Conservation (phyloP, 2,329 filamentous ascomycete genomes). For the Fusarium penzigii region DNA sequence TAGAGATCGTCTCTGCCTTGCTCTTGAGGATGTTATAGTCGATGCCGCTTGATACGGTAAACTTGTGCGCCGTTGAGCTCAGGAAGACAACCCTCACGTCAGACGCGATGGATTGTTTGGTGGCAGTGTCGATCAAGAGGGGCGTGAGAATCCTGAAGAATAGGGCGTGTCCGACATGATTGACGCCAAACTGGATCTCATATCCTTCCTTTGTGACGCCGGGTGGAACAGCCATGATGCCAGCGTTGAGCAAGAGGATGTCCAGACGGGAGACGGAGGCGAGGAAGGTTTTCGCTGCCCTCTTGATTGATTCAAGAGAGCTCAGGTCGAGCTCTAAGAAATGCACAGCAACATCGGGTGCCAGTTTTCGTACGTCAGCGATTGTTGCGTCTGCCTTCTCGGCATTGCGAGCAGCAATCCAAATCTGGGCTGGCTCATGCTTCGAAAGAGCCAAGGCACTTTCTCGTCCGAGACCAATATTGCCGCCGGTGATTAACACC, state of each 20-base stretch:
- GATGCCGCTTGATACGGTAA: constrained; percentile 1
- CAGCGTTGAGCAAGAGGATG: constrained; percentile 32
- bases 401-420: neutral
- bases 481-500: constrained; percentile 3
- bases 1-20: neutral
- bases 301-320: constrained; percentile 14
- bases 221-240: constrained; percentile 26
- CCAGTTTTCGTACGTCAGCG: neutral
- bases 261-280: constrained; percentile 28
- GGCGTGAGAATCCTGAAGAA: constrained; percentile 16
- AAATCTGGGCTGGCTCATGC: constrained; percentile 1
- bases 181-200: constrained; percentile 34
- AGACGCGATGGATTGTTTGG: neutral
- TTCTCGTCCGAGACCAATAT: constrained; percentile 1
- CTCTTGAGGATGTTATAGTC: constrained; percentile 3
- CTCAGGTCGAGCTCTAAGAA: constrained; percentile 7
- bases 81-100: constrained; percentile 4
- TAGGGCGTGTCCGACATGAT: constrained; percentile 31
- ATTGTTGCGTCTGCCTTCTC: neutral
- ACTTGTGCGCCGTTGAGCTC: constrained; percentile 3
- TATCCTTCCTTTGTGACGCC: constrained; percentile 31
- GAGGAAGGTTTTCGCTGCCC: constrained; percentile 11
- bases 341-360: neutral
- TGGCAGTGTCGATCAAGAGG: constrained; percentile 24
- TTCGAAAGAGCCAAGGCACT: neutral